Percentiles rank a stretch among this genome's conserved stretches.
phyloP scores from a whole-genome alignment of 208 protist species.

The Trypanosomatidae sp. region DNA sequence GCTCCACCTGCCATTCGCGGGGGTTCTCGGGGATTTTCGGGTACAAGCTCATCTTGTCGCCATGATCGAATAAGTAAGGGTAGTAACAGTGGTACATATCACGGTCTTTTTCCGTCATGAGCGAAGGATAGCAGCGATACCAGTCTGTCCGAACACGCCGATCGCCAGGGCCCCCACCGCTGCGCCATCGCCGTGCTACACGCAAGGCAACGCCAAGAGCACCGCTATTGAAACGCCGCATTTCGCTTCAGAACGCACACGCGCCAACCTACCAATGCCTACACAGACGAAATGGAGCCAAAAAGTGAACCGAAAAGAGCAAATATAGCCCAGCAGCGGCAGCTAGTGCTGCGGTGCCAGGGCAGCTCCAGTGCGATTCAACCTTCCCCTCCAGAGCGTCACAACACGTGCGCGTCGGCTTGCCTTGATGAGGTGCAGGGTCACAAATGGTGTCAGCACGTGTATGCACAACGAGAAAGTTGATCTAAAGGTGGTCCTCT shows the following conservation, averaged over 20 bases:
- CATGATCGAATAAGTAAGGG: conserved; percentile 93
- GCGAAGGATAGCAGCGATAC: conserved; percentile 86
- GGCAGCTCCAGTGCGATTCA: not conserved
- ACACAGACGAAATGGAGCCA: not conserved
- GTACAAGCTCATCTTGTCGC: conserved; percentile 92
- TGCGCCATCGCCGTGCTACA: conserved; percentile 55
- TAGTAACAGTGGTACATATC: conserved; percentile 96
- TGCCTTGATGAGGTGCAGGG: not conserved
- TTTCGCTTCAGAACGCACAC: conserved; percentile 6
- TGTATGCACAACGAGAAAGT: not conserved
- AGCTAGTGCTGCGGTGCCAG: not conserved
- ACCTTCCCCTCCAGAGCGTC: not conserved
- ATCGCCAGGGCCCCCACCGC: conserved; percentile 79
- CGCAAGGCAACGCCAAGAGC: conserved; percentile 4
- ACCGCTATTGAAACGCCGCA: conserved; percentile 15
- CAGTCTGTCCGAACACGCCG: conserved; percentile 84
- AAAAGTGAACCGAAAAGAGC: not conserved
- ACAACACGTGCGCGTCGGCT: not conserved
- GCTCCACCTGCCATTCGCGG: conserved; percentile 87
- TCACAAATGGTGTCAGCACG: not conserved
- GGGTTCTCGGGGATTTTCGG: conserved; percentile 92
- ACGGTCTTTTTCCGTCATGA: conserved; percentile 90
- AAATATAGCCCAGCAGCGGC: not conserved
- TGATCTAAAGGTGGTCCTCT: not conserved
- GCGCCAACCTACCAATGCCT: not conserved